Evolutionary conservation across 2,329 filamentous ascomycete species (phyloP).

Genomic region (Kalaharituber pfeilii): DNA sequence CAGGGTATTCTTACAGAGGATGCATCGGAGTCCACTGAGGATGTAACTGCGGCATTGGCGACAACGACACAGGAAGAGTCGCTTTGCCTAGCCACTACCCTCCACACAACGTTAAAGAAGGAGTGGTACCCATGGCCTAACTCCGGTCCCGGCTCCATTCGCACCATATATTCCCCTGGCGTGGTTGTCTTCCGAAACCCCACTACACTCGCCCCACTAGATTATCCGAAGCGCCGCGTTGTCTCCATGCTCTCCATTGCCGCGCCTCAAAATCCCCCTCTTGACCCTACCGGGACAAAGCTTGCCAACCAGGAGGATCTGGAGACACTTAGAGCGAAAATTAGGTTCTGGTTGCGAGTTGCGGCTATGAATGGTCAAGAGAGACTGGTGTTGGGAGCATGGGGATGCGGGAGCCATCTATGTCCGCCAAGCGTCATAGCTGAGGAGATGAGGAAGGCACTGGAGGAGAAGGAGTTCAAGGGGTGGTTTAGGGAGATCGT

Average conservation of each 20-base stretch:
- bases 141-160: background rate
- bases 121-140: background rate
- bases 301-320: background rate
- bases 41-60: background rate
- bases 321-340: background rate
- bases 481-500: background rate
- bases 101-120: background rate
- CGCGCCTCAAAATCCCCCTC: background rate
- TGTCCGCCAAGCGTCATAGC: background rate
- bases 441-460: background rate
- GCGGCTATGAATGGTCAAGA: background rate
- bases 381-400: background rate
- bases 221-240: background rate
- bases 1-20: background rate
- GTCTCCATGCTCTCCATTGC: background rate
- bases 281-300: background rate
- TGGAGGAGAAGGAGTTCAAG: background rate
- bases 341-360: background rate
- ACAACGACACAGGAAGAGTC: background rate
- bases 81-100: background rate
- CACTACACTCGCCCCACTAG: background rate
- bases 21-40: background rate
- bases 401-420: background rate
- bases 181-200: constrained; percentile 1
- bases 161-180: background rate